Conservation (phyloP, 116 monocot species). For the Dioscorea cayenensis region DNA sequence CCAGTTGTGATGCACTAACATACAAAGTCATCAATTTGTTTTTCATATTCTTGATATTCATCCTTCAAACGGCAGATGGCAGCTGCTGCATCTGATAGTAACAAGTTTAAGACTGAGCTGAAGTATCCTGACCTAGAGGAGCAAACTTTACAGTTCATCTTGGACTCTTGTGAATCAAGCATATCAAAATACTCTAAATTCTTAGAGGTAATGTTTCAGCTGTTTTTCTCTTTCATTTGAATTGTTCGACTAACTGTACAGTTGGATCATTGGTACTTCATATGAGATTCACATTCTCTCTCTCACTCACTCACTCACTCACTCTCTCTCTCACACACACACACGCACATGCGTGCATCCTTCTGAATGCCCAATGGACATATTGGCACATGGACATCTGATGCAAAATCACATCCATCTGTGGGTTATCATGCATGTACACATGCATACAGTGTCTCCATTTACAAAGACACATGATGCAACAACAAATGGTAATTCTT, state of each 20-base stretch:
- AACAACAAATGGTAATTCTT: too few relatives aligned
- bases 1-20: neutral
- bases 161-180: slow-evolving; percentile 69
- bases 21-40: neutral
- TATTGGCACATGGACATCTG: too few relatives aligned
- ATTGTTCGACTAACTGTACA: neutral
- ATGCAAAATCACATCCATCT: too few relatives aligned
- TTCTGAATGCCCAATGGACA: too few relatives aligned
- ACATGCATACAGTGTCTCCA: too few relatives aligned
- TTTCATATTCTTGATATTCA: neutral
- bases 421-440: too few relatives aligned
- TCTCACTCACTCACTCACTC: too few relatives aligned
- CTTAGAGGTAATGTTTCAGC: slow-evolving; percentile 52
- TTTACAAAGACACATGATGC: too few relatives aligned
- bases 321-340: too few relatives aligned
- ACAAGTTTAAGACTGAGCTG: slow-evolving; percentile 20
- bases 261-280: neutral
- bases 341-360: too few relatives aligned
- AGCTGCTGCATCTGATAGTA: slow-evolving; percentile 58
- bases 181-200: slow-evolving; percentile 78
- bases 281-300: neutral
- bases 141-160: slow-evolving; percentile 71
- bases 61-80: slow-evolving; percentile 54
- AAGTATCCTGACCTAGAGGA: slow-evolving; percentile 77
- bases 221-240: slow-evolving; percentile 1